These are phyloP conservation scores for Neurospora discreta DNA, from an alignment of 495 filamentous ascomycete species.

Conservation along the genomic window DNA sequence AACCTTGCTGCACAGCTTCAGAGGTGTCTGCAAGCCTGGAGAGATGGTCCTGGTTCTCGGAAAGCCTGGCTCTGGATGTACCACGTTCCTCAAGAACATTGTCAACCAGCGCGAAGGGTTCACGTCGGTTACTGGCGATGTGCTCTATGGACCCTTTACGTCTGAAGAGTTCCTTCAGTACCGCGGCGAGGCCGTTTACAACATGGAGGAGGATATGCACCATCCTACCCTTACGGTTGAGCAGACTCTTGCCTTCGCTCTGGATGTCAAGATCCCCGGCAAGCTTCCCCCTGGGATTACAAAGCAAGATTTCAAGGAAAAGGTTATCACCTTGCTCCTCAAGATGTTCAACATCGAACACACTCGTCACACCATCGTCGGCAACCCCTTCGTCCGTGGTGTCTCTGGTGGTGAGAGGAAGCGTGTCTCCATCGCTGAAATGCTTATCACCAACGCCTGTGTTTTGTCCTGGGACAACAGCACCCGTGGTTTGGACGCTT, in stretches of 20 bases:
- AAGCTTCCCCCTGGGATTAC: constrained; percentile 57
- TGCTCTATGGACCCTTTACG: constrained; percentile 65
- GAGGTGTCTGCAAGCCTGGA: constrained; percentile 52
- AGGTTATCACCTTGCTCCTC: constrained; percentile 57
- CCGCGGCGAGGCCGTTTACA: constrained; percentile 78
- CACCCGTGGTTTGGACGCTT: constrained; percentile 74
- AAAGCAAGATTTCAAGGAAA: constrained; percentile 58
- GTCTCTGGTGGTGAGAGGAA: constrained; percentile 81
- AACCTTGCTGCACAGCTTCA: constrained; percentile 47
- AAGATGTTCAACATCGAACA: constrained; percentile 86
- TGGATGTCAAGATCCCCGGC: constrained; percentile 70
- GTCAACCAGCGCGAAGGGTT: constrained; percentile 74
- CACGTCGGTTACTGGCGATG: constrained; percentile 63
- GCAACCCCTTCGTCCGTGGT: constrained; percentile 69
- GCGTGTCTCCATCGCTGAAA: constrained; percentile 61
- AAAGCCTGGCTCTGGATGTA: constrained; percentile 76
- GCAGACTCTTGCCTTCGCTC: constrained; percentile 71
- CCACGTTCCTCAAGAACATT: constrained; percentile 78
- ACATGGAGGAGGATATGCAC: constrained; percentile 74
- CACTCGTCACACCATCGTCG: constrained; percentile 69
- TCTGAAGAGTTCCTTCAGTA: constrained; percentile 49
- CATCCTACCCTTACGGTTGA: constrained; percentile 72
- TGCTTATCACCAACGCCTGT: constrained; percentile 61
- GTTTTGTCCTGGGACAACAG: constrained; percentile 76
- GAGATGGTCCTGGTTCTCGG: constrained; percentile 90